phyloP scores from a whole-genome alignment of 148 eudicot species.

The Rhododendron kiyosumense region DNA sequence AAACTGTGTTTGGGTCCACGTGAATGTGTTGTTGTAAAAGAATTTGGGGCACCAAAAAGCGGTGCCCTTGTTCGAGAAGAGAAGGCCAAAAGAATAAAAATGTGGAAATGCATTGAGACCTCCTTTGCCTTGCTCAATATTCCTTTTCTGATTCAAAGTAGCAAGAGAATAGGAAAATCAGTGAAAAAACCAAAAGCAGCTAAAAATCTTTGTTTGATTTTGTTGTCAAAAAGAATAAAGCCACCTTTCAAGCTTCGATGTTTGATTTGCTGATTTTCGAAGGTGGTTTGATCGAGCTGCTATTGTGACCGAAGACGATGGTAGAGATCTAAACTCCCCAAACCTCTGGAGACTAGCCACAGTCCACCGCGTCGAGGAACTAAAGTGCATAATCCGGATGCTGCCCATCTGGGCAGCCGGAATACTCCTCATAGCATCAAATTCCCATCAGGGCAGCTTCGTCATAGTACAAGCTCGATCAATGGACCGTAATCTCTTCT shows the following conservation, averaged over 20 bases:
- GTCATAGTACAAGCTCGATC: slow-evolving; percentile 48
- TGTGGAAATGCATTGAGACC: background rate
- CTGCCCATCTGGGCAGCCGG: slow-evolving; percentile 57
- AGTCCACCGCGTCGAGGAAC: slow-evolving; percentile 62
- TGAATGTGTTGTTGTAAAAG: background rate
- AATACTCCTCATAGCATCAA: slow-evolving; percentile 40
- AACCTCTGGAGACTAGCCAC: slow-evolving; percentile 62
- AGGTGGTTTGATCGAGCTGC: slow-evolving; percentile 75
- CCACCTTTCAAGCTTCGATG: background rate
- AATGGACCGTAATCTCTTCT: slow-evolving; percentile 54
- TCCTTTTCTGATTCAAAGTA: too few relatives aligned
- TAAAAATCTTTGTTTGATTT: background rate
- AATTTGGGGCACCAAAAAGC: background rate
- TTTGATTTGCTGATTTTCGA: background rate
- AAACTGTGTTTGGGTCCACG: background rate
- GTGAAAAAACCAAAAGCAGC: background rate
- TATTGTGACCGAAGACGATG: slow-evolving; percentile 33
- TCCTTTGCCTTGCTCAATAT: background rate
- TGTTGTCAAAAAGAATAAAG: background rate
- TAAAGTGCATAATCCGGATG: slow-evolving; percentile 50
- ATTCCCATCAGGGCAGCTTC: slow-evolving; percentile 48
- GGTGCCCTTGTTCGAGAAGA: too few relatives aligned
- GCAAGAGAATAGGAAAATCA: background rate
- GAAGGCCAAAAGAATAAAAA: too few relatives aligned
- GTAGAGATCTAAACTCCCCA: slow-evolving; percentile 24